Percentiles rank a stretch among this genome's conserved stretches.
Evolutionary conservation across 2,329 filamentous ascomycete species (phyloP).

Genomic region (Stromatinia cepivora): DNA sequence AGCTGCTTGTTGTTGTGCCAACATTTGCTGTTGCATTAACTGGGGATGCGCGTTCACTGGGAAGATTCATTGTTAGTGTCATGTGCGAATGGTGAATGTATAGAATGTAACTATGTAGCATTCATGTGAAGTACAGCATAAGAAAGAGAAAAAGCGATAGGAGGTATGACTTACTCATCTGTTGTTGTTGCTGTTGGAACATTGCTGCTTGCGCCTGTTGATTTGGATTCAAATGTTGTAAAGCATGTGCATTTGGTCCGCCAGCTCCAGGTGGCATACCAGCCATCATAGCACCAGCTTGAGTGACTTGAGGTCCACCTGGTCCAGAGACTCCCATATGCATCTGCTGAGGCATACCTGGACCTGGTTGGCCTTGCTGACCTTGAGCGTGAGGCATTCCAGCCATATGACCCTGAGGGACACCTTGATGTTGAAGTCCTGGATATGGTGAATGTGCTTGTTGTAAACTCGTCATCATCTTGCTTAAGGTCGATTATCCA

Average conservation of each 20-base stretch:
- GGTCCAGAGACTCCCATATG: constrained; percentile 74
- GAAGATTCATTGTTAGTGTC: background rate
- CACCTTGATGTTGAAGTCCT: constrained; percentile 71
- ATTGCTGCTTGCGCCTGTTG: constrained; percentile 44
- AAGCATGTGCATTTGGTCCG: constrained; percentile 62
- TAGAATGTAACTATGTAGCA: background rate
- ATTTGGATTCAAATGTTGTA: constrained; percentile 68
- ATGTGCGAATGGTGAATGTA: background rate
- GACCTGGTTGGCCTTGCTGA: constrained; percentile 64
- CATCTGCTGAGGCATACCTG: constrained; percentile 66
- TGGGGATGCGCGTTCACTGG: constrained; percentile 37
- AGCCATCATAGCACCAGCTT: constrained; percentile 69
- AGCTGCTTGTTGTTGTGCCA: constrained; percentile 39
- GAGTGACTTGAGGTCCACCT: constrained; percentile 67
- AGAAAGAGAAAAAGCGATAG: constrained; percentile 26
- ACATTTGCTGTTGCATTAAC: constrained; percentile 47
- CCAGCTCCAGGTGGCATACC: constrained; percentile 69
- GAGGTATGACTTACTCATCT: constrained; percentile 36
- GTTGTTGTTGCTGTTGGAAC: constrained; percentile 34
- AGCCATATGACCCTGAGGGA: constrained; percentile 56
- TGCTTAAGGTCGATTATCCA: constrained; percentile 50
- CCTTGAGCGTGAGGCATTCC: constrained; percentile 61
- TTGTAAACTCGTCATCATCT: constrained; percentile 72
- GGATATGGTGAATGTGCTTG: constrained; percentile 70
- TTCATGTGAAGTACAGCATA: background rate